Percentiles rank a stretch among this genome's conserved stretches.
phyloP scores from a whole-genome alignment of 2,329 filamentous ascomycete species.

The Ilyonectria robusta region DNA sequence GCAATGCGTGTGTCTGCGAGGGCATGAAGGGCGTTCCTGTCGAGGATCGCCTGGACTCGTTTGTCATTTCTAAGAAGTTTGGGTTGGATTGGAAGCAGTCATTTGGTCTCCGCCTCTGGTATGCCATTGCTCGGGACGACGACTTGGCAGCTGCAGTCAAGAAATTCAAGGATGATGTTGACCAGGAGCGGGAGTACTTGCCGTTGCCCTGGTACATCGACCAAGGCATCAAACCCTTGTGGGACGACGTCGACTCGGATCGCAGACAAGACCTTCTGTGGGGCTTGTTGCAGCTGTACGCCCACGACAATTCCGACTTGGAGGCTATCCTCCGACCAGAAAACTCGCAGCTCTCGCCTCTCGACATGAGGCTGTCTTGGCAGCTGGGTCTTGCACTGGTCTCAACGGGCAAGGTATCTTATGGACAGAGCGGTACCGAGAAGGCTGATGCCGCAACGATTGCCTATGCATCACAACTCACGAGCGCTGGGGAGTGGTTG shows the following conservation, averaged over 20 bases:
- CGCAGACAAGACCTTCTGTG: conserved; percentile 85
- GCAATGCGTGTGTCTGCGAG: conserved; percentile 87
- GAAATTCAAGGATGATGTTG: conserved; percentile 81
- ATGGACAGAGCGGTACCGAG: conserved; percentile 66
- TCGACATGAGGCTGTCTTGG: conserved; percentile 86
- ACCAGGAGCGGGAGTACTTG: conserved; percentile 77
- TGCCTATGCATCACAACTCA: conserved; percentile 76
- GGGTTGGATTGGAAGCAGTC: conserved; percentile 93
- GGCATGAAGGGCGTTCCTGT: conserved; percentile 80
- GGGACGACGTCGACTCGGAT: conserved; percentile 71
- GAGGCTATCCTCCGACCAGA: conserved; percentile 83
- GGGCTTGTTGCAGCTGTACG: conserved; percentile 87
- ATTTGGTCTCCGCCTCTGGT: conserved; percentile 93
- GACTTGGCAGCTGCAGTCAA: conserved; percentile 80
- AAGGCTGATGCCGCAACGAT: conserved; percentile 77
- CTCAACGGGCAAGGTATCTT: conserved; percentile 65
- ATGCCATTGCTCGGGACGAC: conserved; percentile 78
- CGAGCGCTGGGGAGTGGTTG: conserved; percentile 75
- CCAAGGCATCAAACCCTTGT: conserved; percentile 69
- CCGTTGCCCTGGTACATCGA: conserved; percentile 82
- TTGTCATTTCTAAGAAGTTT: conserved; percentile 87
- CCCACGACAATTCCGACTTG: conserved; percentile 69
- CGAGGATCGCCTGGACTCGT: conserved; percentile 85
- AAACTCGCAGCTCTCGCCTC: conserved; percentile 80
- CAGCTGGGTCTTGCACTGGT: conserved; percentile 82